phyloP scores from a whole-genome alignment of 768 basidiomycete species.

The Cystofilobasidium macerans region DNA sequence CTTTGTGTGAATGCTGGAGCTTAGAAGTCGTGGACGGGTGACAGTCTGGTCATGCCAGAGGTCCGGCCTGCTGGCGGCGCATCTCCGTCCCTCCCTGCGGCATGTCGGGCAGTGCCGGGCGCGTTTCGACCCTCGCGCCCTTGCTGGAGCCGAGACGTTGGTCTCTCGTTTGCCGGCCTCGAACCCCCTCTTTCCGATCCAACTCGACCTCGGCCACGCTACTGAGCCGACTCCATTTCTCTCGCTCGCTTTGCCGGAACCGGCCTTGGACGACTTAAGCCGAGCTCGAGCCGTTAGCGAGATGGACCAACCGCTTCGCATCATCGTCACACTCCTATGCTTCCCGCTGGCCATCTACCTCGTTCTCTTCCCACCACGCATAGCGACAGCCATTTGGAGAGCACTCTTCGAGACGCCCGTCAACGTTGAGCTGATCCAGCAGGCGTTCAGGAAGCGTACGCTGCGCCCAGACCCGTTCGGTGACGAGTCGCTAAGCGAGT shows the following conservation, averaged over 20 bases:
- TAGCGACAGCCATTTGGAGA: not conserved
- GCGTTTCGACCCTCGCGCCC: too few relatives aligned
- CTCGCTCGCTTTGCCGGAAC: not conserved
- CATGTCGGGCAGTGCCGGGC: too few relatives aligned
- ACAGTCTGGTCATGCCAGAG: too few relatives aligned
- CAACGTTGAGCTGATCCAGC: not conserved
- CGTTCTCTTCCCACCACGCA: not conserved
- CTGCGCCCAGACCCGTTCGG: conserved; percentile 7
- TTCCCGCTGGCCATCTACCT: conserved; percentile 3
- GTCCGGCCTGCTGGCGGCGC: too few relatives aligned
- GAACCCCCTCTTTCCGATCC: too few relatives aligned
- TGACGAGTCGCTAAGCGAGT: not conserved
- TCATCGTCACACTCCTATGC: not conserved
- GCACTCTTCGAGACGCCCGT: not conserved
- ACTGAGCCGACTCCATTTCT: not conserved
- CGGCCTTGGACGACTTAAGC: not conserved
- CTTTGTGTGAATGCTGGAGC: too few relatives aligned
- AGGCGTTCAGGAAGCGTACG: not conserved
- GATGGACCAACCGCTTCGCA: not conserved
- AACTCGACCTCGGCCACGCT: too few relatives aligned
- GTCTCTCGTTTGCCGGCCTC: too few relatives aligned
- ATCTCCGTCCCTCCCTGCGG: too few relatives aligned
- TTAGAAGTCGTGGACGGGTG: too few relatives aligned
- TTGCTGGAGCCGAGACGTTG: too few relatives aligned
- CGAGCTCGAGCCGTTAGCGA: not conserved